Evolutionary conservation across 192 early-diverging fungal species (phyloP), one percentile per base, ranked within the genome.

Genomic region (Coemansia sp.): DNA sequence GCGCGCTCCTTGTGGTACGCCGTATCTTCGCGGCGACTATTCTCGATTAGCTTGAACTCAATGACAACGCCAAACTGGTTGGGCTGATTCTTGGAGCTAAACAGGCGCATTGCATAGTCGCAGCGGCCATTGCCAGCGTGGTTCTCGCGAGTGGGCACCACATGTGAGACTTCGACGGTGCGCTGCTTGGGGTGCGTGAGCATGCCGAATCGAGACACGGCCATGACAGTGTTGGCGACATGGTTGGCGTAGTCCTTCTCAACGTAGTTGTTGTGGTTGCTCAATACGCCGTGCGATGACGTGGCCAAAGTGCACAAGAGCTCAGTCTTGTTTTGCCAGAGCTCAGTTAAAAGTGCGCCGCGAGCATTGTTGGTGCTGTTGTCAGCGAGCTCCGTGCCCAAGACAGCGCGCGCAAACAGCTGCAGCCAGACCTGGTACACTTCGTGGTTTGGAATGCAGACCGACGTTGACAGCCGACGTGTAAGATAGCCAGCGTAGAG

Each of bases 211-310:
- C 66, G 66, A 7, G 63, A 64, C n/a, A 72, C 69, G 20, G 66
- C 70, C 62, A 72, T 55, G 35, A 73, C 37, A 1, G 76, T 65
- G 26, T 68, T 68, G 52, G 76, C 70, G 16, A 78, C 52, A 33
- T 72, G 70, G 67, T 78, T 78, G 56, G 76, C 66, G 37, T 78
- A 78, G 52, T 78, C 76, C 11, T 59, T 66, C 41, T 78, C 70
- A 1, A 25, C 12, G 28, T 64, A 78, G 23, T 50, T 50, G 59
- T 72, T 69, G 60, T 78, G 76, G 67, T 73, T 78, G 59, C 70
- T 78, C 14, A 78, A 55, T 23, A 73, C 70, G 0, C 66, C 63
- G n/a, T 72, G 76, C 21, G 70, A 68, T 7, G 65, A 69, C 7
- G 45, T 69, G 9, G 66, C 66, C 66, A 78, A 25, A 0, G 31